These are phyloP conservation scores for Trypanosomatidae sp. DNA, from an alignment of 208 protist species.

Conservation along the genomic window DNA sequence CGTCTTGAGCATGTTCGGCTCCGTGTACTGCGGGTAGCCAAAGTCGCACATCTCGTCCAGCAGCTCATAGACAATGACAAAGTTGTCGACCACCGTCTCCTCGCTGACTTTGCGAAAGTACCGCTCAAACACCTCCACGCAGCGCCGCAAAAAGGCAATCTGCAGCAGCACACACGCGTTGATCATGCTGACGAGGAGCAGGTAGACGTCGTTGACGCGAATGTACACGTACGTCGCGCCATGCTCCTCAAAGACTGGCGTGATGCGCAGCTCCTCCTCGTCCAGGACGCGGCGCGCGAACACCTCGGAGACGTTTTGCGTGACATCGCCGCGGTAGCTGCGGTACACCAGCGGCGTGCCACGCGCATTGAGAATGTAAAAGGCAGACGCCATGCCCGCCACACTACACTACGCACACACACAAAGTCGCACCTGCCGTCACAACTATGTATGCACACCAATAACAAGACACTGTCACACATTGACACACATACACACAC, in stretches of 20 bases:
- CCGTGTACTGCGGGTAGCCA: conserved; percentile 97
- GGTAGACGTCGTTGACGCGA: conserved; percentile 91
- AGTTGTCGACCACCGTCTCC: conserved; percentile 95
- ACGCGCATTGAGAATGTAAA: conserved; percentile 92
- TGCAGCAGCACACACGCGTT: conserved; percentile 92
- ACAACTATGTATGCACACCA: neutral
- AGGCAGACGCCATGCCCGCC: conserved; percentile 89
- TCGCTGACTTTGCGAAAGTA: conserved; percentile 96
- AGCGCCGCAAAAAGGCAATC: conserved; percentile 90
- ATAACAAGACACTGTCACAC: neutral
- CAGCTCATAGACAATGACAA: conserved; percentile 98
- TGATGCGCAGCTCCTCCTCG: conserved; percentile 85
- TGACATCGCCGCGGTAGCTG: conserved; percentile 93
- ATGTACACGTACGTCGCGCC: conserved; percentile 93
- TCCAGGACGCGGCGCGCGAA: conserved; percentile 88
- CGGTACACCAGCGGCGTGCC: conserved; percentile 91
- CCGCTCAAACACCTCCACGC: conserved; percentile 83
- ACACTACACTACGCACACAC: too few species aligned
- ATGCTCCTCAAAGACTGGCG: conserved; percentile 89
- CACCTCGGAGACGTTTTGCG: conserved; percentile 62
- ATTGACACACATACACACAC: neutral
- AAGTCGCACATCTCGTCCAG: conserved; percentile 99
- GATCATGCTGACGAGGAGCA: conserved; percentile 91
- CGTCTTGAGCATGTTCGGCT: conserved; percentile 90
- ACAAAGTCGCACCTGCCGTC: too few species aligned